These are phyloP conservation scores for Fusarium clavum DNA, from an alignment of 2,329 filamentous ascomycete species.

Conservation along the genomic window DNA sequence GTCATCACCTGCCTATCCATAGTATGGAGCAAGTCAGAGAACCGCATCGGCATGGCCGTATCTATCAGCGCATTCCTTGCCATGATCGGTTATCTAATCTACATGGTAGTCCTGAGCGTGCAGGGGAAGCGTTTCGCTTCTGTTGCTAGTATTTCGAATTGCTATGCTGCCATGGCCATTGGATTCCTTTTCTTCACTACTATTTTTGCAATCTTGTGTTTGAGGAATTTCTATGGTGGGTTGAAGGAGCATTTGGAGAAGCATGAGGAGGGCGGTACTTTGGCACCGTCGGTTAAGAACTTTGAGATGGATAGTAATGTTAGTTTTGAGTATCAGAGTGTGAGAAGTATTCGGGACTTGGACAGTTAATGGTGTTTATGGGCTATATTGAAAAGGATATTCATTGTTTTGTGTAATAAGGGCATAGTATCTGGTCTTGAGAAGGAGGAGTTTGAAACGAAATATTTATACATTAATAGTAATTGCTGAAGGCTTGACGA, in stretches of 20 bases:
- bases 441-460: neutral
- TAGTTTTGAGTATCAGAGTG: constrained; percentile 3
- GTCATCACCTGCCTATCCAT: neutral
- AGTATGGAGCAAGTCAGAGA: constrained; percentile 5
- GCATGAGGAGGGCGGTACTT: neutral
- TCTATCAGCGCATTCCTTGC: neutral
- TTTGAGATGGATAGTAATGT: neutral
- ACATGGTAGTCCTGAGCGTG: neutral
- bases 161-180: neutral
- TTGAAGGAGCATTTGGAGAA: constrained; percentile 8
- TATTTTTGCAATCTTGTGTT: neutral
- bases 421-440: neutral
- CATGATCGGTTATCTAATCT: neutral
- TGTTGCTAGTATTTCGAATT: neutral
- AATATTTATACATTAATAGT: neutral
- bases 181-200: neutral
- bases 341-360: neutral
- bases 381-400: fast-evolving
- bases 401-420: neutral
- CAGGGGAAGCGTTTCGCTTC: neutral
- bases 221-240: neutral
- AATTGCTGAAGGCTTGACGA: neutral
- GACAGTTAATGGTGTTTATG: neutral
- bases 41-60: neutral
- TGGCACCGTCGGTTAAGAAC: constrained; percentile 1